phyloP scores from a whole-genome alignment of 176 grass and related monocot species.

The Hyparrhenia diplandra region DNA sequence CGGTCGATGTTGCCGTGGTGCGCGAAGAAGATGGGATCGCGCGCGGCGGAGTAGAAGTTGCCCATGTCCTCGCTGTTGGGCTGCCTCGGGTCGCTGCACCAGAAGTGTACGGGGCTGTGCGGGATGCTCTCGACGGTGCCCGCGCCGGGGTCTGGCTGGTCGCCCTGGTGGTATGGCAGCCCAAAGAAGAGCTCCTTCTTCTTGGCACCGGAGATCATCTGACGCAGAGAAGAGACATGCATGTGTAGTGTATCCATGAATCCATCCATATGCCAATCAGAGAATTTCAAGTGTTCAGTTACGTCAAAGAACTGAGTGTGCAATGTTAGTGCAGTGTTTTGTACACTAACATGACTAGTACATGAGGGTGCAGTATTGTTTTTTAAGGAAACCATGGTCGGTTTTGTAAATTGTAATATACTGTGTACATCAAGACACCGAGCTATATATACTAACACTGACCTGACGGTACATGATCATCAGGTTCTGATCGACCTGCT shows the following conservation, averaged over 20 bases:
- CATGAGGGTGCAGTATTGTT: neutral
- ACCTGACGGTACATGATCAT: constrained; percentile 79
- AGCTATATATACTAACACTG: neutral
- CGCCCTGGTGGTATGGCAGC: constrained; percentile 36
- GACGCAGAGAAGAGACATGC: neutral
- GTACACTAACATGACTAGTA: neutral
- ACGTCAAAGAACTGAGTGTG: neutral
- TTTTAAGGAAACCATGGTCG: too few relatives aligned
- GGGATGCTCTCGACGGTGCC: constrained; percentile 30
- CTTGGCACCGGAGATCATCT: constrained; percentile 56
- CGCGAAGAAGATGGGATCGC: constrained; percentile 55
- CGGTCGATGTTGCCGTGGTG: constrained; percentile 65
- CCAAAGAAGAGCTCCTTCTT: constrained; percentile 60
- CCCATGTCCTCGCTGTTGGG: constrained; percentile 41
- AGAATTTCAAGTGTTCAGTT: neutral
- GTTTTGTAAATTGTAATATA: too few relatives aligned
- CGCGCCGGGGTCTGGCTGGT: constrained; percentile 11
- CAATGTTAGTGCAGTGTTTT: neutral
- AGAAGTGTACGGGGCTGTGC: constrained; percentile 40
- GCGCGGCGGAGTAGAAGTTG: constrained; percentile 45
- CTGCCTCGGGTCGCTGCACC: constrained; percentile 34
- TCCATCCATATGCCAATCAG: too few relatives aligned
- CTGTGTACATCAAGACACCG: neutral
- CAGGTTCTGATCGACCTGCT: constrained; percentile 52
- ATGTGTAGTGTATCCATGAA: too few relatives aligned